phyloP scores from a whole-genome alignment of 345 rosid genomes.

The Erucastrum elatum region DNA sequence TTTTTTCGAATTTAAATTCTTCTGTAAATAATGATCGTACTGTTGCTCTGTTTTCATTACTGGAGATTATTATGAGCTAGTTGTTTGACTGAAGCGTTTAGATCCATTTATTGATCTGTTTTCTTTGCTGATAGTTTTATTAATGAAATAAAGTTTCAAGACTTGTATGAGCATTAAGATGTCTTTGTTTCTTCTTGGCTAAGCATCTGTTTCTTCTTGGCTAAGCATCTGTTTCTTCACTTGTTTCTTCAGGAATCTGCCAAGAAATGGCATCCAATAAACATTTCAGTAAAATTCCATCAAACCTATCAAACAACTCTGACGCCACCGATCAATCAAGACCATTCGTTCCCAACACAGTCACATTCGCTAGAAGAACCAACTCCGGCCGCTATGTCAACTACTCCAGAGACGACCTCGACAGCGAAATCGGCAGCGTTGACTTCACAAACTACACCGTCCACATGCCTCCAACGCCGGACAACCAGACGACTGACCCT shows the following conservation, averaged over 20 bases:
- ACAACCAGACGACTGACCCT: slow-evolving; percentile 92
- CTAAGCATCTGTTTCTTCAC: slow-evolving; percentile 19
- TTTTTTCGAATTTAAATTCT: background rate
- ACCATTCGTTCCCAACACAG: slow-evolving; percentile 63
- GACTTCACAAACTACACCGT: slow-evolving; percentile 87
- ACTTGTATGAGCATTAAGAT: too few relatives aligned
- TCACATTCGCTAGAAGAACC: slow-evolving; percentile 78
- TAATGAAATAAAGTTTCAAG: too few relatives aligned
- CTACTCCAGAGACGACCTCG: slow-evolving; percentile 94
- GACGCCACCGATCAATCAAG: slow-evolving; percentile 61
- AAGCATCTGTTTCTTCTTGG: background rate
- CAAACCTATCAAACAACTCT: slow-evolving; percentile 60
- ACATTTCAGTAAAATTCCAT: slow-evolving; percentile 58
- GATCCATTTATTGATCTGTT: slow-evolving; percentile 31
- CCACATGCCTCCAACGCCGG: slow-evolving; percentile 93
- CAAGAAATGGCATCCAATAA: slow-evolving; percentile 59
- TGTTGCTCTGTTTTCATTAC: background rate
- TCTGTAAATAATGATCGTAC: background rate
- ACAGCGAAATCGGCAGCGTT: slow-evolving; percentile 73
- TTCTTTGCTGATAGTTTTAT: too few relatives aligned
- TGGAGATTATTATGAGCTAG: slow-evolving; percentile 2
- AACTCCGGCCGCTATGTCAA: slow-evolving; percentile 82
- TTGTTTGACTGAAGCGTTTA: background rate
- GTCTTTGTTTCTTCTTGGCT: too few relatives aligned
- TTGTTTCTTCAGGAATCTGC: slow-evolving; percentile 45